A percentile compares a stretch with the other conserved stretches of the same genome.
These are phyloP conservation scores for Euphorbia corollata DNA, from an alignment of 441 rosid species.

Conservation along the genomic window DNA sequence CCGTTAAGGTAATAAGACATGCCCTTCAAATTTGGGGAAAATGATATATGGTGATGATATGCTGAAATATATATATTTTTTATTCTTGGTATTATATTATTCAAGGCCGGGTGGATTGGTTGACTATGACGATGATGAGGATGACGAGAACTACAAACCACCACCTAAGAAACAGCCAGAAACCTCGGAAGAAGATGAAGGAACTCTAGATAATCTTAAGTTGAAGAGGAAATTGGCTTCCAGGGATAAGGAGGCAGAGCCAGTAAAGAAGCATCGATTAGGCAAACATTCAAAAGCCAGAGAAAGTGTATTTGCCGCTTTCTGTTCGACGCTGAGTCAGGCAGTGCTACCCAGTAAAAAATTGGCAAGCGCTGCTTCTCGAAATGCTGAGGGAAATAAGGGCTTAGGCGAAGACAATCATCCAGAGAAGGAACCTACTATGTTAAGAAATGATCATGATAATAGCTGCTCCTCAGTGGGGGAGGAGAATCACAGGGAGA, in stretches of 20 bases:
- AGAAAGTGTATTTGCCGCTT: slow-evolving; percentile 66
- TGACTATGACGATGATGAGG: slow-evolving; percentile 95
- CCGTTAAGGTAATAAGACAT: slow-evolving; percentile 50
- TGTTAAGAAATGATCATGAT: slow-evolving; percentile 34
- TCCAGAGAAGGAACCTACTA: slow-evolving; percentile 26
- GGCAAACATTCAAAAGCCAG: slow-evolving; percentile 53
- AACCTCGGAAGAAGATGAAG: slow-evolving; percentile 65
- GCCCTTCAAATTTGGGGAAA: slow-evolving; percentile 13
- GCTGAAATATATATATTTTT: background rate
- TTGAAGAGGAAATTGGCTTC: slow-evolving; percentile 63
- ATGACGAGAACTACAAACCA: slow-evolving; percentile 82
- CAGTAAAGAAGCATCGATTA: slow-evolving; percentile 55
- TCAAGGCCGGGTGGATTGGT: slow-evolving; percentile 79
- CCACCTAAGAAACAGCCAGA: slow-evolving; percentile 71
- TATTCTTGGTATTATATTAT: slow-evolving; percentile 23
- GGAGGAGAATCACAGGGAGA: slow-evolving; percentile 50
- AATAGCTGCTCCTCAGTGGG: slow-evolving; percentile 33
- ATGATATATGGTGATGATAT: background rate
- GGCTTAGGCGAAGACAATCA: slow-evolving; percentile 31
- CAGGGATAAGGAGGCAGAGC: slow-evolving; percentile 59
- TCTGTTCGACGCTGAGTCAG: slow-evolving; percentile 82
- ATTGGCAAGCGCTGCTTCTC: slow-evolving; percentile 25
- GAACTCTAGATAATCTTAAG: slow-evolving; percentile 48
- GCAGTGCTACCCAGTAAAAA: slow-evolving; percentile 74
- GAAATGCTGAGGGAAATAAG: slow-evolving; percentile 30